Percentiles rank a stretch among this genome's conserved stretches.
Evolutionary conservation across 2,329 filamentous ascomycete genomes (phyloP).

Genomic region (Lojkania enalia): DNA sequence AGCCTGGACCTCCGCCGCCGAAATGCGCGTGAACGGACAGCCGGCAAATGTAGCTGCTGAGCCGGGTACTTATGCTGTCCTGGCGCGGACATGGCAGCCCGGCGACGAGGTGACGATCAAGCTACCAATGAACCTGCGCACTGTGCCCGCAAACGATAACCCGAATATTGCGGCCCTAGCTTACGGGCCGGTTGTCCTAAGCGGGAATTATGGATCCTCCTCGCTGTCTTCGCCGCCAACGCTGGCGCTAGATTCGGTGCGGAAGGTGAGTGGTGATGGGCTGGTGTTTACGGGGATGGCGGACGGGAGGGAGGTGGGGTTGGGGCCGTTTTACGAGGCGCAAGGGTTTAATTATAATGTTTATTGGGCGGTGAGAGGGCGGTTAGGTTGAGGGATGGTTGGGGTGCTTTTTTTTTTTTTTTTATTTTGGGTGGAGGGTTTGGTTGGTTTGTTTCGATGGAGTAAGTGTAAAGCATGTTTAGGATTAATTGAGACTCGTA

Average conservation of each 20-base stretch:
- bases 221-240: conserved; percentile 17
- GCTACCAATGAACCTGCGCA: conserved; percentile 52
- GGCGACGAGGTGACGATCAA: conserved; percentile 50
- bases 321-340: conserved; percentile 31
- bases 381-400: too few relatives aligned
- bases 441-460: too few relatives aligned
- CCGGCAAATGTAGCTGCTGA: conserved; percentile 21
- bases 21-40: conserved; percentile 50
- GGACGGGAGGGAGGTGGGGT: conserved; percentile 17
- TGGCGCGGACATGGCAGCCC: conserved; percentile 49
- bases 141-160: conserved; percentile 55
- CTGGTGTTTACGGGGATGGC: conserved; percentile 24
- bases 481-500: too few relatives aligned
- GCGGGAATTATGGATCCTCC: conserved; percentile 50
- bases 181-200: conserved; percentile 52
- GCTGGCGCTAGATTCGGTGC: conserved; percentile 20
- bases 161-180: conserved; percentile 49
- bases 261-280: conserved; percentile 10
- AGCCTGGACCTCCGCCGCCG: conserved; percentile 48
- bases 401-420: too few relatives aligned
- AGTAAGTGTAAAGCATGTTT: too few relatives aligned
- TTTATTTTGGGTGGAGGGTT: too few relatives aligned
- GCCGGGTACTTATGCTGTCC: conserved; percentile 48
- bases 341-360: conserved; percentile 31
- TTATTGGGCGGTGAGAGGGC: conserved; percentile 21